Evolutionary conservation across 495 filamentous ascomycete species (phyloP).

Genomic region (Annulohypoxylon stygium): DNA sequence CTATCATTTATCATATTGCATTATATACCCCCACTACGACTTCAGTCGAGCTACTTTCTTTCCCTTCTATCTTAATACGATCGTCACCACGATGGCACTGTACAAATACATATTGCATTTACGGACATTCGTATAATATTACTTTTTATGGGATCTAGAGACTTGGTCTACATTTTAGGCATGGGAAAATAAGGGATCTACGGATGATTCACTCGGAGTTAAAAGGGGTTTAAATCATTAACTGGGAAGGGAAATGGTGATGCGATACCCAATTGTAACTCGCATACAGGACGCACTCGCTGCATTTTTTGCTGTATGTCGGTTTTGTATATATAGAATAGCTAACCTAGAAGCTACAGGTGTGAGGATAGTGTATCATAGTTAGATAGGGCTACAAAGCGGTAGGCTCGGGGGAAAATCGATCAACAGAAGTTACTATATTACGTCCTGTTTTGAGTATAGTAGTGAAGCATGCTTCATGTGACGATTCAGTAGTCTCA

Average conservation of each 20-base stretch:
- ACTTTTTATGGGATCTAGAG: conserved; percentile 17
- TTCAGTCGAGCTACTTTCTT: conserved; percentile 16
- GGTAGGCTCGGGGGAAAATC: not conserved
- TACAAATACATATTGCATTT: conserved; percentile 27
- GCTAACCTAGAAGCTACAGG: conserved; percentile 1
- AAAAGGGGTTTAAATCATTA: not conserved
- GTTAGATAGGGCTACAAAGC: not conserved
- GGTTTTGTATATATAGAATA: conserved; percentile 14
- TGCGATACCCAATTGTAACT: conserved; percentile 21
- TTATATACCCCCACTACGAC: conserved; percentile 31
- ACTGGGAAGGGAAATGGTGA: conserved; percentile 8
- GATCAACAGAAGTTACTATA: not conserved
- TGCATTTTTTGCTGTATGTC: not conserved
- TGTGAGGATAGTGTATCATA: conserved; percentile 7
- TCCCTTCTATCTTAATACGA: conserved; percentile 5
- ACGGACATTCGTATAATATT: conserved; percentile 23
- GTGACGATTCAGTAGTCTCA: not conserved
- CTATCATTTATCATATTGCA: conserved; percentile 25
- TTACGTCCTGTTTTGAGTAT: not conserved
- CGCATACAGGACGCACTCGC: conserved; percentile 12
- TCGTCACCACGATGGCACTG: conserved; percentile 10
- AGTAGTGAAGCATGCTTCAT: not conserved
- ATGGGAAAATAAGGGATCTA: conserved; percentile 7
- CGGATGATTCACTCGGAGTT: conserved; percentile 15
- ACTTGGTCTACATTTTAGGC: conserved; percentile 9